Percentiles rank a stretch among this genome's conserved stretches.
These are phyloP conservation scores for Aspergillus pseudoglaucus DNA, from an alignment of 2,329 filamentous ascomycete genomes.

Conservation along the genomic window DNA sequence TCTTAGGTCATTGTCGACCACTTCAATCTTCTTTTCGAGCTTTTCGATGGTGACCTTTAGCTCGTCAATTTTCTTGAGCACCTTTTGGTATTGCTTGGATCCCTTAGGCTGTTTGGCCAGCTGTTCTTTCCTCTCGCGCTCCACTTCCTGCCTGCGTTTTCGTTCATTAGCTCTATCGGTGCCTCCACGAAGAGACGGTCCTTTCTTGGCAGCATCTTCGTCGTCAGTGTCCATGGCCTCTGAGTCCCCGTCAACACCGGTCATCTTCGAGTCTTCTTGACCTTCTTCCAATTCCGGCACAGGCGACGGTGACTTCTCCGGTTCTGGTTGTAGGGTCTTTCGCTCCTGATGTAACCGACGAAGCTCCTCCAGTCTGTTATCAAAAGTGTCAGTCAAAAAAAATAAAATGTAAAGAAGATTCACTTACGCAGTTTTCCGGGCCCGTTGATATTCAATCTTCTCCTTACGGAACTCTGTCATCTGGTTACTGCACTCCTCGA, in stretches of 20 bases:
- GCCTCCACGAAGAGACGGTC: constrained; percentile 55
- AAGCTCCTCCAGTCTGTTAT: constrained; percentile 36
- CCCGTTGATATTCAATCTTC: constrained; percentile 85
- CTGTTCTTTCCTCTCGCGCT: constrained; percentile 61
- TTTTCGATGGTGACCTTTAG: constrained; percentile 73
- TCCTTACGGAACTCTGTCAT: constrained; percentile 95
- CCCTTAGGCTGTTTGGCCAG: constrained; percentile 66
- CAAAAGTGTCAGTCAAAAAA: constrained; percentile 1
- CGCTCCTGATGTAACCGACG: constrained; percentile 42
- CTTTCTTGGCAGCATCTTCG: constrained; percentile 52
- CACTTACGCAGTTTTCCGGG: constrained; percentile 57
- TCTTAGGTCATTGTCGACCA: constrained; percentile 83
- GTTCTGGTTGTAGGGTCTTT: constrained; percentile 42
- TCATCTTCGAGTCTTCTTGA: constrained; percentile 34
- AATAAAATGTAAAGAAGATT: background rate
- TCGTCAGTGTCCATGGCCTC: constrained; percentile 63
- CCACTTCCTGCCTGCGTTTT: constrained; percentile 68
- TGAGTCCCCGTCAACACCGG: constrained; percentile 53
- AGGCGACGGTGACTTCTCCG: constrained; percentile 38
- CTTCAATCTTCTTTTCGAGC: constrained; percentile 77
- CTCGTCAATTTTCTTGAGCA: constrained; percentile 82
- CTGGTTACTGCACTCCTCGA: constrained; percentile 85
- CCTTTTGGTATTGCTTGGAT: constrained; percentile 79
- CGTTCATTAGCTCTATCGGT: constrained; percentile 65
- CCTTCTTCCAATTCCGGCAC: constrained; percentile 37